These are phyloP conservation scores for Earliella scabrosa DNA, from an alignment of 1,284 basidiomycete species.

Conservation along the genomic window DNA sequence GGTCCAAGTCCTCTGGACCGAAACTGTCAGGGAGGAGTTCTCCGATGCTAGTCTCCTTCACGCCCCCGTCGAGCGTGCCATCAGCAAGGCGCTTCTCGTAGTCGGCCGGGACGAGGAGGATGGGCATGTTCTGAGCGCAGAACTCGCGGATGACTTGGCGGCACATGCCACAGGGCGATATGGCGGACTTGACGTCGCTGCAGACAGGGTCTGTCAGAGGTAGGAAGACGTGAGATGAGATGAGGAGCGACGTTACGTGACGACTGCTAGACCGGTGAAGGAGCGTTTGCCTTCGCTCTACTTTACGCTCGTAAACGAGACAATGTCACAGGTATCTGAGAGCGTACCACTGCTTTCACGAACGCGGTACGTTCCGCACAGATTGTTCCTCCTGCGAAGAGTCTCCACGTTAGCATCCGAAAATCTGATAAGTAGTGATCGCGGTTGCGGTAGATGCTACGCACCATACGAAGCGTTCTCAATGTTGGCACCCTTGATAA, in stretches of 20 bases:
- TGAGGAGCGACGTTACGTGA: slow-evolving; percentile 51
- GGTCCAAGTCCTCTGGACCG: slow-evolving; percentile 79
- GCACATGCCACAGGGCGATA: slow-evolving; percentile 91
- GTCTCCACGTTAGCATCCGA: background rate
- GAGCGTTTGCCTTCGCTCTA: slow-evolving; percentile 77
- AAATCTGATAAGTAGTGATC: background rate
- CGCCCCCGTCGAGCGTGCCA: slow-evolving; percentile 50
- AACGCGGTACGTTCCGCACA: slow-evolving; percentile 91
- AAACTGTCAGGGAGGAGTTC: slow-evolving; percentile 87
- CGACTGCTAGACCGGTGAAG: slow-evolving; percentile 77
- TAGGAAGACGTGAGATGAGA: background rate
- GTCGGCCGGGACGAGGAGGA: slow-evolving; percentile 76
- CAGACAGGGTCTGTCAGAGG: background rate
- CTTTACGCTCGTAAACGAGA: background rate
- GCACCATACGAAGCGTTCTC: slow-evolving; percentile 91
- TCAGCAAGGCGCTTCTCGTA: slow-evolving; percentile 50
- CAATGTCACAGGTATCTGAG: slow-evolving; percentile 22
- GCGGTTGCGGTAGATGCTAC: too few relatives aligned
- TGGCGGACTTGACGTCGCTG: slow-evolving; percentile 66
- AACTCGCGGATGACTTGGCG: slow-evolving; percentile 93
- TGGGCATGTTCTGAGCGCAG: slow-evolving; percentile 74
- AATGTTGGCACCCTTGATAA: slow-evolving; percentile 85
- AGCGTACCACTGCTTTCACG: slow-evolving; percentile 80
- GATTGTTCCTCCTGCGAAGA: slow-evolving; percentile 65
- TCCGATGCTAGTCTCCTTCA: slow-evolving; percentile 69